A percentile compares a stretch with the other conserved stretches of the same genome.
phyloP scores from a whole-genome alignment of 345 rosid species.

The Streptanthus diversifolius region DNA sequence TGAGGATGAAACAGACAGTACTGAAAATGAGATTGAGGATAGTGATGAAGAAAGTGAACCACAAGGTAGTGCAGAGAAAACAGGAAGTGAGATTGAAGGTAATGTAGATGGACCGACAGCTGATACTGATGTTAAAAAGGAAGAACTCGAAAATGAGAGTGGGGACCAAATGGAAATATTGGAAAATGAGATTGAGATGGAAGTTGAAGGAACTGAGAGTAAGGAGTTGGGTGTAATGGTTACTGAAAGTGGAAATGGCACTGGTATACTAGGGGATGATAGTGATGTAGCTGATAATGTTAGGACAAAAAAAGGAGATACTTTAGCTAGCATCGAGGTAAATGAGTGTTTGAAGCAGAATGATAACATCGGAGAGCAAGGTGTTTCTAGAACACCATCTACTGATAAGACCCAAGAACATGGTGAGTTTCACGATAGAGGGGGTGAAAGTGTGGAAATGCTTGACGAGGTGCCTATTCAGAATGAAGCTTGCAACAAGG shows the following conservation, averaged over 20 bases:
- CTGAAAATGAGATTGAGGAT: constrained; percentile 27
- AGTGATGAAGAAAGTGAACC: constrained; percentile 29
- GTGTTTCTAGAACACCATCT: constrained; percentile 22
- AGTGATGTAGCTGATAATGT: constrained; percentile 1
- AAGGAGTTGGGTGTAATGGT: constrained; percentile 21
- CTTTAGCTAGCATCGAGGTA: constrained; percentile 24
- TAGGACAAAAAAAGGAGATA: constrained; percentile 10
- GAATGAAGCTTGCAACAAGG: constrained; percentile 32
- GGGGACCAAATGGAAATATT: constrained; percentile 16
- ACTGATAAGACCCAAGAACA: constrained; percentile 34
- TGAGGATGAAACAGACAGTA: constrained; percentile 17
- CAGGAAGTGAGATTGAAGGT: constrained; percentile 29
- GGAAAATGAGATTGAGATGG: constrained; percentile 28
- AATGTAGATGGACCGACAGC: constrained; percentile 8
- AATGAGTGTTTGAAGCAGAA: constrained; percentile 34
- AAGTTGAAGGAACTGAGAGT: constrained; percentile 17
- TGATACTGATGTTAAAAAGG: constrained; percentile 12
- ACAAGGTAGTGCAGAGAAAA: constrained; percentile 27
- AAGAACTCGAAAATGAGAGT: constrained; percentile 17
- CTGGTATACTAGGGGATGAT: constrained; percentile 10
- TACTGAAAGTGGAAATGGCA: constrained; percentile 19
- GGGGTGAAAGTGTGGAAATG: constrained; percentile 34
- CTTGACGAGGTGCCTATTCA: constrained; percentile 42
- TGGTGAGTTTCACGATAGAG: constrained; percentile 29
- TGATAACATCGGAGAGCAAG: constrained; percentile 21